Evolutionary conservation across 2,329 filamentous ascomycete species (phyloP).

Genomic region (Phaeosphaeria sp.): DNA sequence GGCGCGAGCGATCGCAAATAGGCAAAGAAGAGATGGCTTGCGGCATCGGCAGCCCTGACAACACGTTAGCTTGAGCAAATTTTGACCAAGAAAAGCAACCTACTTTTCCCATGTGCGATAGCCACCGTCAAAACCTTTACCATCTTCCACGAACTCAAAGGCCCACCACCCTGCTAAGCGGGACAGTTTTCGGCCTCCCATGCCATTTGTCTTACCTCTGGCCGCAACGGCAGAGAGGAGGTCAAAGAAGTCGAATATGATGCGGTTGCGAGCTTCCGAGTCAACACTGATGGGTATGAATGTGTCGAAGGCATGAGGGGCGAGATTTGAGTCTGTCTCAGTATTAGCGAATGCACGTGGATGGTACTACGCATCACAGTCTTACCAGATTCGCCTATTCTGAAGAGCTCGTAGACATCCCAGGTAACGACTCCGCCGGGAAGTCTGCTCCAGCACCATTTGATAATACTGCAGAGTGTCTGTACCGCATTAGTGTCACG

Average conservation of each 20-base stretch:
- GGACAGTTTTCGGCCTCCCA: constrained; percentile 91
- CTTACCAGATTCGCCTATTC: constrained; percentile 87
- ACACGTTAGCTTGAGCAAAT: background rate
- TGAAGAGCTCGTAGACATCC: constrained; percentile 97
- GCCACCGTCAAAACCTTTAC: constrained; percentile 91
- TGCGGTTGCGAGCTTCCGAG: constrained; percentile 80
- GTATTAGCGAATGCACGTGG: background rate
- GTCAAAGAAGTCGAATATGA: constrained; percentile 97
- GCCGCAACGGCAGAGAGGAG: constrained; percentile 89
- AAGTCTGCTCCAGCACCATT: constrained; percentile 98
- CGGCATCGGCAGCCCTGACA: constrained; percentile 85
- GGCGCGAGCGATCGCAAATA: constrained; percentile 90
- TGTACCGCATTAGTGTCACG: constrained; percentile 48
- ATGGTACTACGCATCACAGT: background rate
- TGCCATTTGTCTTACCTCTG: constrained; percentile 89
- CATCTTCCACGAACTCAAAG: constrained; percentile 86
- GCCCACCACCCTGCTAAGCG: constrained; percentile 98
- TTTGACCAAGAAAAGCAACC: constrained; percentile 38
- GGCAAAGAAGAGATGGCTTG: constrained; percentile 96
- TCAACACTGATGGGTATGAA: constrained; percentile 96
- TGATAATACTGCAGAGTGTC: constrained; percentile 91
- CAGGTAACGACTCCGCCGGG: constrained; percentile 91
- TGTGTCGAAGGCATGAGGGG: constrained; percentile 90
- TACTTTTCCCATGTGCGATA: constrained; percentile 88
- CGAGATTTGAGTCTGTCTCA: constrained; percentile 80